Percentiles rank a stretch among this genome's conserved stretches.
phyloP scores from a whole-genome alignment of 2,329 filamentous ascomycete genomes.

The Parasarocladium wereldwijsianum region DNA sequence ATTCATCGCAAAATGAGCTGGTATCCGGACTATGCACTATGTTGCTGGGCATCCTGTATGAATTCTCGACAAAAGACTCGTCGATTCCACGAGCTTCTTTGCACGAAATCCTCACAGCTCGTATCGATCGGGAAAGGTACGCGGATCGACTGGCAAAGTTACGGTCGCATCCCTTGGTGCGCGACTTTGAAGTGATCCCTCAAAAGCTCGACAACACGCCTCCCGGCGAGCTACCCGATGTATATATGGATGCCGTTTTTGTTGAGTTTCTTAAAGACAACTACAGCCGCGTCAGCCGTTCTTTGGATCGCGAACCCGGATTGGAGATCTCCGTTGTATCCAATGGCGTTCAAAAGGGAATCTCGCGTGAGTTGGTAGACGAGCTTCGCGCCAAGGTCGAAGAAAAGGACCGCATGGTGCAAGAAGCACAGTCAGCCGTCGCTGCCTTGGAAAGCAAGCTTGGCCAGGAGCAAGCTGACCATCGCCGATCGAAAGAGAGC shows the following conservation, averaged over 20 bases:
- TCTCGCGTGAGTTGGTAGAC: slow-evolving; percentile 89
- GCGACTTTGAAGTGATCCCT: slow-evolving; percentile 79
- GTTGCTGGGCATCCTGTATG: slow-evolving; percentile 78
- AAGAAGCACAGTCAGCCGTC: slow-evolving; percentile 29
- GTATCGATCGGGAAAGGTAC: slow-evolving; percentile 76
- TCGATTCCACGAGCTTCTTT: slow-evolving; percentile 71
- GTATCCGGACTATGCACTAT: slow-evolving; percentile 73
- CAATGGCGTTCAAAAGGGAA: slow-evolving; percentile 72
- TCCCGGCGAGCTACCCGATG: slow-evolving; percentile 49
- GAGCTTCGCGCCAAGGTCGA: slow-evolving; percentile 63
- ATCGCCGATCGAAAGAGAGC: slow-evolving; percentile 49
- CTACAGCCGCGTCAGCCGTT: slow-evolving; percentile 69
- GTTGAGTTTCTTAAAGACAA: slow-evolving; percentile 95
- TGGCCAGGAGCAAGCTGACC: slow-evolving; percentile 60
- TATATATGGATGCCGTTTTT: slow-evolving; percentile 75
- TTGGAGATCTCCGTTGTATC: slow-evolving; percentile 70
- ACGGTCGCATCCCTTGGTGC: slow-evolving; percentile 61
- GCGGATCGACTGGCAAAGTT: slow-evolving; percentile 67
- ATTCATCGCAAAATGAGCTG: slow-evolving; percentile 43
- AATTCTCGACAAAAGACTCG: slow-evolving; percentile 96
- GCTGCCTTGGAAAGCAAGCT: slow-evolving; percentile 37
- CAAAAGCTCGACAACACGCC: slow-evolving; percentile 43
- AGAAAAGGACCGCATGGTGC: slow-evolving; percentile 45
- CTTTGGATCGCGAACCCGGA: slow-evolving; percentile 81
- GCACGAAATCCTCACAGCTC: slow-evolving; percentile 60